These are phyloP conservation scores for Xylariomycetidae sp. DNA, from an alignment of 2,329 filamentous ascomycete genomes.

Conservation along the genomic window DNA sequence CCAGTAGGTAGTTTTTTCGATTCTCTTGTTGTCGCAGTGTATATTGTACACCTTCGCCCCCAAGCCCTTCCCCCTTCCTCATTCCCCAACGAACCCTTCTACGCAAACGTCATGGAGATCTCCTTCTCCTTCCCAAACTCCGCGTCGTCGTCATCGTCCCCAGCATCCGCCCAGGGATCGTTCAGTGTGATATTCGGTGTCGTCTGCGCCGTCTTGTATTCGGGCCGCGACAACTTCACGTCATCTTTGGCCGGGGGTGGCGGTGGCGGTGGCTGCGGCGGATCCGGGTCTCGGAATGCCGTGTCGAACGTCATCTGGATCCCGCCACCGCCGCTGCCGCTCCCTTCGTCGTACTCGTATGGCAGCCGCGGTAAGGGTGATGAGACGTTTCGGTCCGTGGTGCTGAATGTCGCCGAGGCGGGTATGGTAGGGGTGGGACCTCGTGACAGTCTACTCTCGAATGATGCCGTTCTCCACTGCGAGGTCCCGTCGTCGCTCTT, in stretches of 20 bases:
- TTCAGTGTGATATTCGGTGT: slow-evolving; percentile 45
- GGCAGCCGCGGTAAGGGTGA: slow-evolving; percentile 10
- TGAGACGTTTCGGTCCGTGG: not conserved
- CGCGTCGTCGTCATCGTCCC: slow-evolving; percentile 53
- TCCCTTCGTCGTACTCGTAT: slow-evolving; percentile 41
- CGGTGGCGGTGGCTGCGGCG: slow-evolving; percentile 24
- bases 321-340: too few relatives aligned
- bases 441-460: slow-evolving; percentile 17
- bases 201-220: slow-evolving; percentile 41
- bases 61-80: not conserved
- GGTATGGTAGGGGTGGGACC: slow-evolving; percentile 25
- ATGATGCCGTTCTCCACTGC: slow-evolving; percentile 15
- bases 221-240: slow-evolving; percentile 29
- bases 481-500: slow-evolving; percentile 40
- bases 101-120: slow-evolving; percentile 80
- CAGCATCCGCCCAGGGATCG: slow-evolving; percentile 63
- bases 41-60: too few relatives aligned
- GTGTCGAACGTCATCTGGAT: slow-evolving; percentile 72
- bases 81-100: slow-evolving; percentile 1
- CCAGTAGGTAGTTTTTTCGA: too few relatives aligned
- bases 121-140: slow-evolving; percentile 70
- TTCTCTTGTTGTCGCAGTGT: too few relatives aligned
- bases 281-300: slow-evolving; percentile 41
- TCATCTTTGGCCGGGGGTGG: slow-evolving; percentile 18
- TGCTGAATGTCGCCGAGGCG: slow-evolving; percentile 11